Evolutionary conservation across 768 basidiomycete genomes (phyloP).

Genomic region (Hirschioporus abietinus): DNA sequence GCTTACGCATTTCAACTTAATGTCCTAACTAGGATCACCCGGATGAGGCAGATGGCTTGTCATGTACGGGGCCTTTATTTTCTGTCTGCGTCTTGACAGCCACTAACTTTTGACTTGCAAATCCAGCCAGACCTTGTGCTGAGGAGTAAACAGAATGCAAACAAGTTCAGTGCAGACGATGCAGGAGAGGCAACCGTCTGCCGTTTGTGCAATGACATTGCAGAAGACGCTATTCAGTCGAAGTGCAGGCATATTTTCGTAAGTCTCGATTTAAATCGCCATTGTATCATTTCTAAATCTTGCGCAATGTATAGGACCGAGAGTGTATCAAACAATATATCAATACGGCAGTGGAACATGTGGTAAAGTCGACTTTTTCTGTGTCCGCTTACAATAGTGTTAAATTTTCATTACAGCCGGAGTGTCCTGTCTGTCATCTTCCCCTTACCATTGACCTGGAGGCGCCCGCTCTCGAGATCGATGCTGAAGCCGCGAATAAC

Average conservation of each 20-base stretch:
- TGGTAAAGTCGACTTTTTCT: slow-evolving; percentile 34
- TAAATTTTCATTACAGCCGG: slow-evolving; percentile 47
- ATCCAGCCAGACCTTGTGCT: slow-evolving; percentile 83
- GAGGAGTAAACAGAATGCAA: slow-evolving; percentile 74
- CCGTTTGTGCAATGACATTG: slow-evolving; percentile 93
- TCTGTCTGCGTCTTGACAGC: not conserved
- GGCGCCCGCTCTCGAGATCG: slow-evolving; percentile 83
- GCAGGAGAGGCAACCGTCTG: slow-evolving; percentile 79
- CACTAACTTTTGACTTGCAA: not conserved
- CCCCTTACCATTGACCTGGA: slow-evolving; percentile 94
- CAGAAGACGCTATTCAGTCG: slow-evolving; percentile 94
- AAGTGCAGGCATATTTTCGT: slow-evolving; percentile 88
- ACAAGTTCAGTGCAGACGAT: slow-evolving; percentile 48
- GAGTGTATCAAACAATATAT: slow-evolving; percentile 95
- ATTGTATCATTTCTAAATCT: not conserved
- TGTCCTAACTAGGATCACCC: slow-evolving; percentile 58
- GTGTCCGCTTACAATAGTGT: not conserved
- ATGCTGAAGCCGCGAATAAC: slow-evolving; percentile 30
- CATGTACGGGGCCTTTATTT: slow-evolving; percentile 40
- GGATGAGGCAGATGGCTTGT: slow-evolving; percentile 95
- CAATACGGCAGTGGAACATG: slow-evolving; percentile 61
- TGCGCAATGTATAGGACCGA: slow-evolving; percentile 46
- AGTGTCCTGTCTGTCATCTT: slow-evolving; percentile 92
- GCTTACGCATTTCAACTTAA: not conserved
- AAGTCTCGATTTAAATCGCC: slow-evolving; percentile 6